Evolutionary conservation across 768 basidiomycete species (phyloP), one percentile per base, ranked within the genome.

Genomic region (Mycena vulgaris): DNA sequence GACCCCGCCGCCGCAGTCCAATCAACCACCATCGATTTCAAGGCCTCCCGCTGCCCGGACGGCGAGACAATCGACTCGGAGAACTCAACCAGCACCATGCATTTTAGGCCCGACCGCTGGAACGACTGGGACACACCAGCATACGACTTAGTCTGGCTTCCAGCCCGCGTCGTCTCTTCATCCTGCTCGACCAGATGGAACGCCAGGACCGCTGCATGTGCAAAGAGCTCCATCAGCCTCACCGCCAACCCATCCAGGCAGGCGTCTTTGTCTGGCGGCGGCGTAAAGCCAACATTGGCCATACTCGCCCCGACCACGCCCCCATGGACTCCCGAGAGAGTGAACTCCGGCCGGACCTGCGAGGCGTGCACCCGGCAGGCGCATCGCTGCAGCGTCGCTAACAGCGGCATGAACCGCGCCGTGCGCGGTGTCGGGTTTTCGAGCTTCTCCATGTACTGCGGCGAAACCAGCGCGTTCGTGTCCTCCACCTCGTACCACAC

Each of bases 401-500:
- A 31, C 48, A 55, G 53, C 63, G 63, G 63, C 63, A 64, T 56
- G 53, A 64, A 64, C 63, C 30, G 63, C 52, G 63, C 63, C 39
- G 63, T 64, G 63, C 52, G 52, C 63, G 53, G 53, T 45, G 63
- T 64, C 52, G 63, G 63, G 63, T 64, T 64, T 40, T 64, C 39
- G 63, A 64, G 63, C 52, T 56, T 64, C 63, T 64, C 63, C 63
- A 56, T 64, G 52, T 64, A 64, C 63, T 64, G 63, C 52, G 63
- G 63, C 31, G 63, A 64, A 31, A 56, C 52, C 63, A 64, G 53
- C 52, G 63, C 63, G 23, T 56, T 56, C 52, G 63, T 11, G 31
- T 64, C 63, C 52, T 55, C 63, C 63, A 64, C 63, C 63, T 64
- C 63, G 63, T 64, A 64, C 63, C 63, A 64, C 52, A 64, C 63